phyloP scores from a whole-genome alignment of 768 basidiomycete species.

The Tylopilus rubrobrunneus region DNA sequence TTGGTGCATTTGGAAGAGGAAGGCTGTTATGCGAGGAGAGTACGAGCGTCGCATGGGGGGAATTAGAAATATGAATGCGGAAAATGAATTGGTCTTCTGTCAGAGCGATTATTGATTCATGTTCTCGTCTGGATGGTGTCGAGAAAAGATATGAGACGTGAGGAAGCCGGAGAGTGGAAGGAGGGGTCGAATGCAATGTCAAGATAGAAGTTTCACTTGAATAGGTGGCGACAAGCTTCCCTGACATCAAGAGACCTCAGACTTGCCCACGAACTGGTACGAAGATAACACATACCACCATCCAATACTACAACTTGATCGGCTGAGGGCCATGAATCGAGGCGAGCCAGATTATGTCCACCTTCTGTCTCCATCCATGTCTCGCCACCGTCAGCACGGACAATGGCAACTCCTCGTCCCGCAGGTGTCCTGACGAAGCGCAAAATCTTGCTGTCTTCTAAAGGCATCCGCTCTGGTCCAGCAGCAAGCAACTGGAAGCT shows the following conservation, averaged over 20 bases:
- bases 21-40: conserved; percentile 49
- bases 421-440: conserved; percentile 76
- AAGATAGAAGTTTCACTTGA: conserved; percentile 42
- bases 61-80: conserved; percentile 44
- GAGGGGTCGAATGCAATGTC: conserved; percentile 51
- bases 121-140: conserved; percentile 48
- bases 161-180: conserved; percentile 43
- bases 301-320: conserved; percentile 72
- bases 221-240: conserved; percentile 55
- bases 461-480: conserved; percentile 35
- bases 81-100: conserved; percentile 58
- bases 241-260: conserved; percentile 34
- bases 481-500: conserved; percentile 45
- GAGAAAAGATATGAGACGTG: conserved; percentile 60
- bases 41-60: conserved; percentile 35
- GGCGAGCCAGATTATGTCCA: conserved; percentile 46
- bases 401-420: conserved; percentile 67
- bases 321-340: conserved; percentile 49
- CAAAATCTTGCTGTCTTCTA: conserved; percentile 51
- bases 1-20: conserved; percentile 45
- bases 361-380: conserved; percentile 53
- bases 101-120: conserved; percentile 63
- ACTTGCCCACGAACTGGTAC: not conserved
- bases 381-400: conserved; percentile 60
- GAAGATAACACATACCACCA: conserved; percentile 42